Percentiles rank a stretch among this genome's conserved stretches.
Conservation (phyloP, 1,284 basidiomycete species). For the Sporisorium scitamineum region DNA sequence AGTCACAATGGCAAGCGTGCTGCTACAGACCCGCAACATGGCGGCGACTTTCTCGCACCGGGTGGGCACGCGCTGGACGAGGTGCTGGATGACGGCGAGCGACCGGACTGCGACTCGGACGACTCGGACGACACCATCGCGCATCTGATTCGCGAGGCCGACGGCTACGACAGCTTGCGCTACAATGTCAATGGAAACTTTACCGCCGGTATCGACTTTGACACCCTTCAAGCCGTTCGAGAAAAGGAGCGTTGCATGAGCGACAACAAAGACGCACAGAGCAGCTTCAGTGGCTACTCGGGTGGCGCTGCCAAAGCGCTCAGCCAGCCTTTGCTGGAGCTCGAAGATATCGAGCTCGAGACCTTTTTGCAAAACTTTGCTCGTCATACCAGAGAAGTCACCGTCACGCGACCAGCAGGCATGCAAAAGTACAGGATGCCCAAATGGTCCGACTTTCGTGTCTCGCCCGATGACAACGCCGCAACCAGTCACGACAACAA, state of each 20-base stretch:
- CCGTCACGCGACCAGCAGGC: conserved; percentile 44
- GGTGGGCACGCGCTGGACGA: conserved; percentile 7
- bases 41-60: conserved; percentile 5
- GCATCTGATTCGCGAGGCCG: conserved; percentile 38
- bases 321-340: conserved; percentile 61
- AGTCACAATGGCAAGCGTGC: not conserved
- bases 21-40: not conserved
- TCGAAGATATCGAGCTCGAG: conserved; percentile 67
- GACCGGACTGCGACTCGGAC: conserved; percentile 36
- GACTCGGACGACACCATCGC: conserved; percentile 47
- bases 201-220: conserved; percentile 33
- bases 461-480: conserved; percentile 52
- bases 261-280: conserved; percentile 27
- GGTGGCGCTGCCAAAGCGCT: conserved; percentile 56
- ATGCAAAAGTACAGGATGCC: conserved; percentile 62
- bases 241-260: conserved; percentile 20
- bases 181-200: conserved; percentile 24
- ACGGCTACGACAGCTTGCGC: conserved; percentile 43
- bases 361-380: conserved; percentile 65
- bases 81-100: conserved; percentile 1
- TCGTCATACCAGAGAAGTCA: conserved; percentile 65
- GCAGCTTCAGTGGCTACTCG: conserved; percentile 39
- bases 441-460: conserved; percentile 65
- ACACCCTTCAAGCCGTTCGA: conserved; percentile 28
- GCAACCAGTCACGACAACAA: conserved; percentile 11